Conservation (phyloP, 2,329 filamentous ascomycete species). For the Thielaviopsis musarum region DNA sequence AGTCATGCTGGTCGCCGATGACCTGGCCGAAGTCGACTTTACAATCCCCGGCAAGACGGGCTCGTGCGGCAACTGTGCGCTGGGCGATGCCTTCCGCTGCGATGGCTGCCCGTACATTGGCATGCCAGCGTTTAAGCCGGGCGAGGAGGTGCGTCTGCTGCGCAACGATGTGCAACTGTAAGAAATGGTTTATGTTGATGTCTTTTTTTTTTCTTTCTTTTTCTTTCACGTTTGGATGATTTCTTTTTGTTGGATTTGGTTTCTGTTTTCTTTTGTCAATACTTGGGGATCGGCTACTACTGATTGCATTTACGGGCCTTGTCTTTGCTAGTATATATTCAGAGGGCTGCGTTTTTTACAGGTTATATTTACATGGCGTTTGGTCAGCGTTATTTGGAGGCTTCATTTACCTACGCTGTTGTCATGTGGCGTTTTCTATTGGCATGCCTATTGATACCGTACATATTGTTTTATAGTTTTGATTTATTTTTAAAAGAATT, state of each 20-base stretch:
- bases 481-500: neutral
- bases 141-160: constrained; percentile 77
- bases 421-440: neutral
- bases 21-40: constrained; percentile 84
- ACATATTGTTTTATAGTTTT: neutral
- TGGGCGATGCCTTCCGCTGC: constrained; percentile 78
- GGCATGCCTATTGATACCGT: neutral
- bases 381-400: neutral
- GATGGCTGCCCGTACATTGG: constrained; percentile 68
- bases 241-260: neutral
- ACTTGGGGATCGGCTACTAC: neutral
- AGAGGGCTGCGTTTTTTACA: neutral
- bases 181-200: neutral
- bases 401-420: neutral
- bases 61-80: constrained; percentile 81
- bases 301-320: neutral
- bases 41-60: constrained; percentile 95
- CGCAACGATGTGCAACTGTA: constrained; percentile 79
- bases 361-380: neutral
- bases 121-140: constrained; percentile 88
- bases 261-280: neutral
- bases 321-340: neutral
- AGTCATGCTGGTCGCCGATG: constrained; percentile 52
- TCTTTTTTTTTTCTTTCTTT: neutral
- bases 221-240: neutral